Conservation (phyloP, 2,329 filamentous ascomycete genomes). For the Aureobasidium sp. region DNA sequence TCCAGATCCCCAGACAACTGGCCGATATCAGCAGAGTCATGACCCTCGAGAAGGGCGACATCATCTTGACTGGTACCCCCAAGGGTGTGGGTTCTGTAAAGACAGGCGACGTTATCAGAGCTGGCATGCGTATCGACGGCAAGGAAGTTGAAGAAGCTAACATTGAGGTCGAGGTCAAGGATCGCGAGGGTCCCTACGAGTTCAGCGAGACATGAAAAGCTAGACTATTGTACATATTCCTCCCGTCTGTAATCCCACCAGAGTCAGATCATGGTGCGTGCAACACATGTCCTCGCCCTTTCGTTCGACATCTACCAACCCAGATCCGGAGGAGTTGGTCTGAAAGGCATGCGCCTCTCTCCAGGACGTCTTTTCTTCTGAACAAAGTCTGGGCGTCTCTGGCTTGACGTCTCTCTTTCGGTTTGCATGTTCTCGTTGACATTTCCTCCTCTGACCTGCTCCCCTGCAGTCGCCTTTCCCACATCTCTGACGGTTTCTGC, state of each 20-base stretch:
- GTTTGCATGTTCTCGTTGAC: background rate
- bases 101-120: slow-evolving; percentile 78
- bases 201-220: slow-evolving; percentile 47
- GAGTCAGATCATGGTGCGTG: background rate
- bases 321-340: background rate
- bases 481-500: background rate
- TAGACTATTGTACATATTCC: background rate
- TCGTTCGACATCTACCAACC: background rate
- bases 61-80: slow-evolving; percentile 92
- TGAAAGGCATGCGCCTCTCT: background rate
- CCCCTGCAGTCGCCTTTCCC: background rate
- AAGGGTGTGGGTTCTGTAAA: slow-evolving; percentile 86
- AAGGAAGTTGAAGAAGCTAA: slow-evolving; percentile 75
- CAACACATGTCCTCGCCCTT: background rate
- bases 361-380: background rate
- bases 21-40: slow-evolving; percentile 92
- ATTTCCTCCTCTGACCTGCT: background rate
- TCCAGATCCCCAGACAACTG: slow-evolving; percentile 76
- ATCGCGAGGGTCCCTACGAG: slow-evolving; percentile 66
- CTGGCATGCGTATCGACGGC: slow-evolving; percentile 69
- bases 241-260: background rate
- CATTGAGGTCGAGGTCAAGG: slow-evolving; percentile 75
- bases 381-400: background rate
- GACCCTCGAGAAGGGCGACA: slow-evolving; percentile 84
- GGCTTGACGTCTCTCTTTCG: background rate